Evolutionary conservation across 2,329 filamentous ascomycete species (phyloP).

Genomic region (Aspergillus tubingensis): DNA sequence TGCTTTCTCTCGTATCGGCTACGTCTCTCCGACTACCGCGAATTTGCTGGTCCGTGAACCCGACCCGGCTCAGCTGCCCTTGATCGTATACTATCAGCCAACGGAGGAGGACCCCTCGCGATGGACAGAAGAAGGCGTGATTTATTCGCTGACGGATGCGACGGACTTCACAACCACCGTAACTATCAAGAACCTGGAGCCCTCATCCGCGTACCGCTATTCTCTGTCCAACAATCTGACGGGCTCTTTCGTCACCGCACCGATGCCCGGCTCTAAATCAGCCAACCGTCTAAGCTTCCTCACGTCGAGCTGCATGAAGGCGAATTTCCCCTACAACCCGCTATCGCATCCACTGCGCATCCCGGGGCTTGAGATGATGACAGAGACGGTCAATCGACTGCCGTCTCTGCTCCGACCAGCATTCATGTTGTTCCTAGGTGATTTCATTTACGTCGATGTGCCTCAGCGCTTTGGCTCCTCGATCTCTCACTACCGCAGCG

Average conservation of each 20-base stretch:
- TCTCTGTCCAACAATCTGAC: slow-evolving; percentile 81
- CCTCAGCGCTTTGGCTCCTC: slow-evolving; percentile 74
- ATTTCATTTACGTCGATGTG: slow-evolving; percentile 67
- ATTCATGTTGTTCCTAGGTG: slow-evolving; percentile 63
- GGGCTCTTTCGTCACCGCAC: slow-evolving; percentile 78
- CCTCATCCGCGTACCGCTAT: slow-evolving; percentile 80
- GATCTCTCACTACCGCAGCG: slow-evolving; percentile 76
- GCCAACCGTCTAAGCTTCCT: slow-evolving; percentile 83
- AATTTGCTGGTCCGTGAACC: slow-evolving; percentile 85
- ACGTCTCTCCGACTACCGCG: slow-evolving; percentile 77
- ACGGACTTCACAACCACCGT: slow-evolving; percentile 82
- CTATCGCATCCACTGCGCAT: slow-evolving; percentile 81
- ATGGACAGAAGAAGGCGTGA: slow-evolving; percentile 67
- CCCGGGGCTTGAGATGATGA: slow-evolving; percentile 75
- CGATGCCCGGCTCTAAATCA: slow-evolving; percentile 64
- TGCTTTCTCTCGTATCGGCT: slow-evolving; percentile 83
- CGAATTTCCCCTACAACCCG: slow-evolving; percentile 84
- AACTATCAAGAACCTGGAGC: slow-evolving; percentile 65
- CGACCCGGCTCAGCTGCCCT: slow-evolving; percentile 69
- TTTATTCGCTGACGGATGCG: slow-evolving; percentile 67
- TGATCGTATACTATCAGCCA: slow-evolving; percentile 66
- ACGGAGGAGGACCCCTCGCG: slow-evolving; percentile 36
- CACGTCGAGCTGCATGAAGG: slow-evolving; percentile 89
- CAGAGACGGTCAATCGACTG: slow-evolving; percentile 69
- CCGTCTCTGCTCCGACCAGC: slow-evolving; percentile 53